Evolutionary conservation across 2,329 filamentous ascomycete genomes (phyloP), one percentile per base, ranked within the genome.

Genomic region (Thermochaetoides dissita): DNA sequence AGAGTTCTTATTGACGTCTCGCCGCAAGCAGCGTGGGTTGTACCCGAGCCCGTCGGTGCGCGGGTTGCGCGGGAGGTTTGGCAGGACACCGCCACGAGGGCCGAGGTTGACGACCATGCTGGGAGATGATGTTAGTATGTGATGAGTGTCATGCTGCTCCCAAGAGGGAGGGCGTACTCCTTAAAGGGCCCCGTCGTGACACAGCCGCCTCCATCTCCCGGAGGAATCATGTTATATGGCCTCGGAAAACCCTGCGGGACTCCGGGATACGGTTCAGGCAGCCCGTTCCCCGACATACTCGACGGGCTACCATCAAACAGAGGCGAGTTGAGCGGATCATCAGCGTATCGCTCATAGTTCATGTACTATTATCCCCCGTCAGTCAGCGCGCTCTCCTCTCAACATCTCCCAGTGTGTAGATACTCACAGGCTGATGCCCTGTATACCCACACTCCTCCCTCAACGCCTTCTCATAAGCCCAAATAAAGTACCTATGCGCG

Each of bases 191-290:
- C 71, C 2, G 56, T 57, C 3, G 56, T 62, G 5, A 76, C 61
- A 50, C 73, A 77, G 3, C 72, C 73, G 28, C 74, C 73, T 9
- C 73, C 74, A 3, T 63, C 63, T 8, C 64, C 72, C 0, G 69
- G 54, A 34, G 60, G 57, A 32, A 71, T 60, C 11, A 59, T 56
- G 46, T 68, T 59, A 11, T 43, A 43, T n/a, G 60, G 53, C 7
- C 57, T 59, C n/a, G 59, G 54, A 10, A 54, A 55, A 7, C 42
- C 46, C 44, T 61, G 57, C 5, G 49, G 39, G 33, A 57, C 35
- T 12, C 54, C 54, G 10, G 45, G 52, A 48, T 55, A 57, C 3
- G 38, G 45, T 4, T 55, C 51, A 0, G 49, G 48, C n/a, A 34
- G 46, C 6, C 71, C 70, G 41, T 71, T 66, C 7, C 69, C 67